Conservation (phyloP, 768 basidiomycete species). For the Naganishia randhawae region DNA sequence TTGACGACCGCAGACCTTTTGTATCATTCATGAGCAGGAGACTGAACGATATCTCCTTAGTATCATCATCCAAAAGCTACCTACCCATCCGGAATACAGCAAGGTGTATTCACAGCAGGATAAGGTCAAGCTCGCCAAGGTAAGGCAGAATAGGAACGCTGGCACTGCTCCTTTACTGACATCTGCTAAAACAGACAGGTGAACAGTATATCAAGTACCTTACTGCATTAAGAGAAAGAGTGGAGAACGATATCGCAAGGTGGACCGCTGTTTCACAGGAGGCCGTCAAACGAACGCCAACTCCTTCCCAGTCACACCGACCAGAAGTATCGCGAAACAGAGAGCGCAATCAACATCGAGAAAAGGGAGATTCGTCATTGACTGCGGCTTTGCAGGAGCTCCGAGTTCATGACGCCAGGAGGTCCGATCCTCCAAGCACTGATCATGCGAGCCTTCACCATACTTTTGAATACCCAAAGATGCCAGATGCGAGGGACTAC, state of each 20-base stretch:
- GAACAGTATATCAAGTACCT: slow-evolving; percentile 3
- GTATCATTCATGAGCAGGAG: not conserved
- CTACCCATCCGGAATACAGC: slow-evolving; percentile 26
- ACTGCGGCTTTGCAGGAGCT: not conserved
- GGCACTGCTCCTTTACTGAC: not conserved
- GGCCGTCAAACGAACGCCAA: not conserved
- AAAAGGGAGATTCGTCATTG: not conserved
- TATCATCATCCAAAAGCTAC: slow-evolving; percentile 18
- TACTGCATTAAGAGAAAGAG: not conserved
- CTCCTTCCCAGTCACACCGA: not conserved
- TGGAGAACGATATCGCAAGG: slow-evolving; percentile 2
- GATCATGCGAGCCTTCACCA: not conserved
- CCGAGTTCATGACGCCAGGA: not conserved
- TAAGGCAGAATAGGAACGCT: not conserved
- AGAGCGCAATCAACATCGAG: slow-evolving; percentile 9
- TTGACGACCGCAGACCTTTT: not conserved
- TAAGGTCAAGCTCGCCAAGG: not conserved
- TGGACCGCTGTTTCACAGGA: not conserved
- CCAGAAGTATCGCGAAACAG: not conserved
- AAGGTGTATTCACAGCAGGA: not conserved
- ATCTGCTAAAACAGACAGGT: not conserved
- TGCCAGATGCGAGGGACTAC: slow-evolving; percentile 6
- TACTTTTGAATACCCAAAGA: slow-evolving; percentile 17
- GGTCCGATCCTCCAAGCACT: not conserved
- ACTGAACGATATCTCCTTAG: not conserved